Evolutionary conservation across 805 yeast species (phyloP).

Genomic region (Naumovozyma dairenensis): DNA sequence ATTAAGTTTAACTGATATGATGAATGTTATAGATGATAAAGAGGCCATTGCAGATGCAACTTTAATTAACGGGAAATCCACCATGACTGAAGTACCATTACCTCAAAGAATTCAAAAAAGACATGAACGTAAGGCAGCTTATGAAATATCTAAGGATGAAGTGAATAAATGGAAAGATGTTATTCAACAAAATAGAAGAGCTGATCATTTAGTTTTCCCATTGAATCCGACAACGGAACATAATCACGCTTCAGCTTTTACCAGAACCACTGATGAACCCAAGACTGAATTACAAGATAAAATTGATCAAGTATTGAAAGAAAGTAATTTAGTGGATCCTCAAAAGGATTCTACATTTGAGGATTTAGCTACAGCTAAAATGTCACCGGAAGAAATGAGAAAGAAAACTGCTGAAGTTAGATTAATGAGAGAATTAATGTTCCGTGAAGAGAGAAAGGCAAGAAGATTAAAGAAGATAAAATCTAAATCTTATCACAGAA

Average conservation of each 20-base stretch:
- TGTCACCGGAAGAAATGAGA: constrained; percentile 69
- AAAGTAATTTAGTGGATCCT: constrained; percentile 63
- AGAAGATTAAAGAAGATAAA: constrained; percentile 89
- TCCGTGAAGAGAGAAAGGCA: constrained; percentile 86
- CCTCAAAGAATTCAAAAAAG: constrained; percentile 80
- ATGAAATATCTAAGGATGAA: constrained; percentile 78
- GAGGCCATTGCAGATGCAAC: constrained; percentile 43
- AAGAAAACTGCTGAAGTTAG: constrained; percentile 76
- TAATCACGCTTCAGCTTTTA: constrained; percentile 47
- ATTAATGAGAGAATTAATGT: constrained; percentile 91
- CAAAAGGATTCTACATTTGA: constrained; percentile 76
- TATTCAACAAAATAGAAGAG: constrained; percentile 66
- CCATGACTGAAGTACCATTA: constrained; percentile 65
- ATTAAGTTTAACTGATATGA: constrained; percentile 64
- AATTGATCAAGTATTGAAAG: constrained; percentile 48
- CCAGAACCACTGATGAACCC: constrained; percentile 35
- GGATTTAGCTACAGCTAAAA: constrained; percentile 69
- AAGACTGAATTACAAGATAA: constrained; percentile 56
- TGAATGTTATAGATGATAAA: constrained; percentile 49
- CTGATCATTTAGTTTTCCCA: constrained; percentile 79
- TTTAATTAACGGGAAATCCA: constrained; percentile 32
- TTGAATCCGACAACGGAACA: constrained; percentile 33
- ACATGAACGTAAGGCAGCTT: constrained; percentile 82
- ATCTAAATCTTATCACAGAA: constrained; percentile 78
- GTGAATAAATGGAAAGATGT: constrained; percentile 83